Base-by-base conservation (phyloP, 202 grass and related monocot genomes). In the Carex sylvatica region DNA sequence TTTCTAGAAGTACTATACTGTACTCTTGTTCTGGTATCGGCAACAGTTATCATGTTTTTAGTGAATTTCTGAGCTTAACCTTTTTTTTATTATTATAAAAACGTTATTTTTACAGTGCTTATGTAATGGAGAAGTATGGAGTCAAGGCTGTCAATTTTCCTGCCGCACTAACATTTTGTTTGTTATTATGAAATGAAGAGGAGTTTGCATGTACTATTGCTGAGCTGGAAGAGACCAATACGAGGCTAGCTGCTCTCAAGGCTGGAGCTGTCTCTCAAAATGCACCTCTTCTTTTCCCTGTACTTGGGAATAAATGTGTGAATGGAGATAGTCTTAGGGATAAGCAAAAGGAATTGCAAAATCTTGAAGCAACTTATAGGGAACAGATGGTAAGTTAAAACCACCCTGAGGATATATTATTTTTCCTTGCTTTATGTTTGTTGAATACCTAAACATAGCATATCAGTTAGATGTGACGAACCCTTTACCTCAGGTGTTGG, bases 141-240 rank as follows among this genome's bases (percentile, higher is more conserved):
- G 15, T 77, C 28, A 3, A 59, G 74, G 74, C 28, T 36, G 30
- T 7, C 31, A 46, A 35, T 70, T 2, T 70, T 70, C n/a, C 16
- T 44, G 35, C 7, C 0, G 18, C 38, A 36, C 52, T 77, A 77
- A 77, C 28, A 22, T 77, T 38, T n/a, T 36, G 28, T 20, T 77
- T 77, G 52, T 72, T 77, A 52, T 63, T 80, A 33, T 59, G 65
- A 67, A 36, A 69, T 80, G 42, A 82, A 97, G 94, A 93, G 94
- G 94, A 97, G 79, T 89, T 90, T 80, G 76, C 73, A 58, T 85
- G 84, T 87, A 81, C 84, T 60, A 74, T 91, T 84, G 16, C 86
- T 20, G 88, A 97, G 70, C 87, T 97, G 84, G 85, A 92, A 88
- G 94, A 90, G 88, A 93, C 75, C 19, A 93, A 84, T 62, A 23